phyloP scores from a whole-genome alignment of 805 yeast genomes.

The Peterozyma toletana region DNA sequence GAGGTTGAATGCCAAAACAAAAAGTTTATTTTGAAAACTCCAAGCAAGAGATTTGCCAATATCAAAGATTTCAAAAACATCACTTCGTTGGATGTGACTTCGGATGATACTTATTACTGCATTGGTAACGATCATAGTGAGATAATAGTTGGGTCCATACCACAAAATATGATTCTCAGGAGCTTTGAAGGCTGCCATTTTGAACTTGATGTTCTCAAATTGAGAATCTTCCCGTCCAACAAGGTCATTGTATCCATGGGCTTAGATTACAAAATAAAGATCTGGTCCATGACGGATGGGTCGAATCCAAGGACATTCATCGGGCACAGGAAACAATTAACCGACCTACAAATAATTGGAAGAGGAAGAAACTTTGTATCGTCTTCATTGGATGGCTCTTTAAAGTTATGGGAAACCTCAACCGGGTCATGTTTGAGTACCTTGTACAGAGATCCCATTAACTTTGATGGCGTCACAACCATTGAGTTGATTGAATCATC shows the following conservation, averaged over 20 bases:
- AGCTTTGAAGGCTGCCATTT: not conserved
- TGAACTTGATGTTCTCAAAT: slow-evolving; percentile 28
- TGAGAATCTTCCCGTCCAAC: slow-evolving; percentile 56
- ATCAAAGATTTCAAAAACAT: slow-evolving; percentile 8
- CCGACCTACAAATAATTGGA: slow-evolving; percentile 46
- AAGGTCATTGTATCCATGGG: slow-evolving; percentile 55
- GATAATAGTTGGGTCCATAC: slow-evolving; percentile 15
- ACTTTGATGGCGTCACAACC: slow-evolving; percentile 27
- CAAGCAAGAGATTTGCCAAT: not conserved
- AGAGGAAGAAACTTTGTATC: slow-evolving; percentile 63
- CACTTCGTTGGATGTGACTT: slow-evolving; percentile 27
- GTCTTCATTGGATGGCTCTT: slow-evolving; percentile 45
- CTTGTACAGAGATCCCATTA: slow-evolving; percentile 27
- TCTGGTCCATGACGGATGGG: slow-evolving; percentile 52
- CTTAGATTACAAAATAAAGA: slow-evolving; percentile 47
- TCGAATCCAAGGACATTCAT: slow-evolving; percentile 40
- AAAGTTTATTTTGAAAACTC: not conserved
- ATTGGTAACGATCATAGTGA: slow-evolving; percentile 29
- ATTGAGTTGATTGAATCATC: slow-evolving; percentile 10
- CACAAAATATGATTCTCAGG: not conserved
- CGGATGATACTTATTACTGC: slow-evolving; percentile 17
- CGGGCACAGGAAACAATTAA: slow-evolving; percentile 42
- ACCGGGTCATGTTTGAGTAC: slow-evolving; percentile 36
- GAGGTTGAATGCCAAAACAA: not conserved
- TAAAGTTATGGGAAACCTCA: slow-evolving; percentile 68